Conservation (phyloP, 1,284 basidiomycete species). For the Xerocomus minutiporus region DNA sequence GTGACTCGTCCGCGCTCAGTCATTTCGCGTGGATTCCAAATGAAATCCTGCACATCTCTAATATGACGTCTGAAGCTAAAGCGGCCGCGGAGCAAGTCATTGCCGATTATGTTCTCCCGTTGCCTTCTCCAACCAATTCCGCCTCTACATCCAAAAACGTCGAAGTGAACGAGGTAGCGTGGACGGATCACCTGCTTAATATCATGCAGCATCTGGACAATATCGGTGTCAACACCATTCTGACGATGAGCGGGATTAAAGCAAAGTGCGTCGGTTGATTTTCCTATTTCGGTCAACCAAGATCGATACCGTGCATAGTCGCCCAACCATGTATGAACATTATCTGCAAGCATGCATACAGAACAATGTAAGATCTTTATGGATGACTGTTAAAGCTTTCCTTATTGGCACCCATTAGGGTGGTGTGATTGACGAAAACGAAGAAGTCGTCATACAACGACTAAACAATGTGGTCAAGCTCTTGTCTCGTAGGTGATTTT, state of each 20-base stretch:
- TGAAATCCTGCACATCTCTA: slow-evolving; percentile 56
- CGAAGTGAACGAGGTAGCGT: slow-evolving; percentile 72
- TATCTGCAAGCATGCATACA: slow-evolving; percentile 70
- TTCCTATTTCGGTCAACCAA: background rate
- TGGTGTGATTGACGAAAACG: slow-evolving; percentile 78
- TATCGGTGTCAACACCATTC: slow-evolving; percentile 51
- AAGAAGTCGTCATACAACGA: slow-evolving; percentile 55
- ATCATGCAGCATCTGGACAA: slow-evolving; percentile 75
- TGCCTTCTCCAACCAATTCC: slow-evolving; percentile 48
- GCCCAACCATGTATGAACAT: slow-evolving; percentile 58
- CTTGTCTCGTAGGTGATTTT: slow-evolving; percentile 48
- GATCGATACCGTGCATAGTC: slow-evolving; percentile 36
- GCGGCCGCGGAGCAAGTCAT: slow-evolving; percentile 61
- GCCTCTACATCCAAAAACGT: slow-evolving; percentile 47
- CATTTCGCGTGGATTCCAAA: slow-evolving; percentile 96
- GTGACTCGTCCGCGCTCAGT: slow-evolving; percentile 64
- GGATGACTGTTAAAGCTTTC: slow-evolving; percentile 4
- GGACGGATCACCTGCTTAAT: slow-evolving; percentile 81
- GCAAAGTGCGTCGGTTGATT: slow-evolving; percentile 38
- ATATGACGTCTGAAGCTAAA: slow-evolving; percentile 54
- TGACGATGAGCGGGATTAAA: slow-evolving; percentile 62
- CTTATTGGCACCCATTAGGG: slow-evolving; percentile 48
- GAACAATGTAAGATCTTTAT: slow-evolving; percentile 63
- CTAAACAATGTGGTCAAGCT: slow-evolving; percentile 54
- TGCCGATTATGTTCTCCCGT: slow-evolving; percentile 74